Evolutionary conservation across 2,329 filamentous ascomycete species (phyloP).

Genomic region (Fusarium oligoseptatum): DNA sequence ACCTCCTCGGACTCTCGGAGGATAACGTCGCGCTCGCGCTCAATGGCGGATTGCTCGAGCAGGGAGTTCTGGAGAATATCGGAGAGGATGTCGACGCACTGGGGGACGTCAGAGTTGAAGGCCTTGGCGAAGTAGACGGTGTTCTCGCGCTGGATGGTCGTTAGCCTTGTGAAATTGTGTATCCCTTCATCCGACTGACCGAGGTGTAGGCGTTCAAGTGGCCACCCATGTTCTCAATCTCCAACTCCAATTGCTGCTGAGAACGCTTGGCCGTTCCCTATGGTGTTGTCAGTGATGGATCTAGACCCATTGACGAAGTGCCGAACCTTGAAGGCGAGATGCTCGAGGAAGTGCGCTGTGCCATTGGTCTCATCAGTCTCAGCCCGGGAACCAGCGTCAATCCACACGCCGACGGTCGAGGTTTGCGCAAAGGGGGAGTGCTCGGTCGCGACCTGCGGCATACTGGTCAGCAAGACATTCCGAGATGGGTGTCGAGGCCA

Average conservation of each 20-base stretch:
- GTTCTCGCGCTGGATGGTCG: slow-evolving; percentile 83
- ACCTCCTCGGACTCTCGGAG: slow-evolving; percentile 99
- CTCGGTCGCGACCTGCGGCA: slow-evolving; percentile 89
- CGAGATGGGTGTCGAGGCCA: slow-evolving; percentile 47
- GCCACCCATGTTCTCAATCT: slow-evolving; percentile 99
- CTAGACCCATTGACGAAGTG: slow-evolving; percentile 39
- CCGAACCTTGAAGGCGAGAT: slow-evolving; percentile 97
- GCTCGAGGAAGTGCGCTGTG: slow-evolving; percentile 99
- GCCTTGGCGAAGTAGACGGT: slow-evolving; percentile 99
- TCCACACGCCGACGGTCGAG: slow-evolving; percentile 98
- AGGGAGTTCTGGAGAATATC: slow-evolving; percentile 99
- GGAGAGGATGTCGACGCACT: slow-evolving; percentile 97
- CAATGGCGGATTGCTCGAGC: slow-evolving; percentile 91
- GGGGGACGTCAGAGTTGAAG: slow-evolving; percentile 97
- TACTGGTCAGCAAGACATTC: slow-evolving; percentile 44
- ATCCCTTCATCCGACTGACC: slow-evolving; percentile 69
- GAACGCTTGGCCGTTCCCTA: slow-evolving; percentile 93
- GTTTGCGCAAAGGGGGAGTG: slow-evolving; percentile 99
- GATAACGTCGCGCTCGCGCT: slow-evolving; percentile 98
- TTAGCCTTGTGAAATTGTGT: slow-evolving; percentile 43
- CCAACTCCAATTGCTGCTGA: slow-evolving; percentile 97
- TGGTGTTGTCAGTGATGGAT: slow-evolving; percentile 33
- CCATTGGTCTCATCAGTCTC: slow-evolving; percentile 99
- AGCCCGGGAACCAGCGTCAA: slow-evolving; percentile 97
- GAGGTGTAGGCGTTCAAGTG: slow-evolving; percentile 99